Base-by-base conservation (phyloP, 2,329 filamentous ascomycete genomes). In the Madurella mycetomatis region DNA sequence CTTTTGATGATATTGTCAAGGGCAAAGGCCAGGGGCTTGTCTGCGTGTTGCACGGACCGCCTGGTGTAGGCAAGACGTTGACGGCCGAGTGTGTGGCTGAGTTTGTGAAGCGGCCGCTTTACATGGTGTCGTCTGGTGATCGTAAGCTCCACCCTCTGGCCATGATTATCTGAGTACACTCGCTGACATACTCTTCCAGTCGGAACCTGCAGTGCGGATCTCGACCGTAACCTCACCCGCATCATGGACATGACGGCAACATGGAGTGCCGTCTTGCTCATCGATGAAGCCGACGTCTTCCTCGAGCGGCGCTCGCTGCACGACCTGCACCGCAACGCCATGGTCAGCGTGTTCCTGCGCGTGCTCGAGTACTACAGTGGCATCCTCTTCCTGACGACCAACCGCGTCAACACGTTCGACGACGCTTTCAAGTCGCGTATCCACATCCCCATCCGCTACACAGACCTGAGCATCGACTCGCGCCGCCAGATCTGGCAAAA, bases 251-350 rank as follows among this genome's bases (percentile, higher is more conserved):
- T 62, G 58, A 51, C 58, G 1, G 51, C 58, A 15, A 63, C 54
- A 0, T 64, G 62, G 62, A 64, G 65, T 37, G 68, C 66, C 18
- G 66, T 72, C 2, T 54, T 73, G 7, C 61, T 73, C 0, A 62
- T 73, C 9, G 72, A 74, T 53, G 72, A 73, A 53, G 70, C 70
- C 2, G 72, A 73, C 50, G 67, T 73, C 0, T 73, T 73, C 55
- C 62, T 73, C 15, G 65, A 69, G 49, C 60, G 67, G 32, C 57
- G 72, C 19, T 64, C 64, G 1, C 56, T 65, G 13, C 57, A 62
- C 3, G 67, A 73, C 40, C 60, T 73, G 15, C 61, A 65, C 51
- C 61, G 71, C 4, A 74, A 73, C 49, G 64, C 60, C 15, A 61
- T 73, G 9, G 70, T 73, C 1, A 71, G 69, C 5, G 69, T 72